Evolutionary conservation across 2,329 filamentous ascomycete species (phyloP).

Genomic region (Curvularia spicifera): DNA sequence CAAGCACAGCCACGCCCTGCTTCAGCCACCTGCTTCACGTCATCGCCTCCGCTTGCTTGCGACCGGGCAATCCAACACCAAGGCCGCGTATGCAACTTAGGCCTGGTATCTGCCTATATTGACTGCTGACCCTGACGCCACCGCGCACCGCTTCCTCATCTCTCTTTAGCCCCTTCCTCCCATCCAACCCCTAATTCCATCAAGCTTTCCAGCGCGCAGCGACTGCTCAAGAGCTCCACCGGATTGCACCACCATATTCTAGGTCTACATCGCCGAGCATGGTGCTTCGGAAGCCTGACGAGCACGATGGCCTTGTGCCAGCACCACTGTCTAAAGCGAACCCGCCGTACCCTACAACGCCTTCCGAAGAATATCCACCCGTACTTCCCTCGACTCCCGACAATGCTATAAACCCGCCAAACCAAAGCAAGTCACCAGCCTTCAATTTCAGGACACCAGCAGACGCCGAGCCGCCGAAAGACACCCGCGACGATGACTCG

Average conservation of each 20-base stretch:
- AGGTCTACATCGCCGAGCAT: constrained; percentile 38
- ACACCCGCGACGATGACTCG: constrained; percentile 32
- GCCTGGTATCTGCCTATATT: constrained; percentile 2
- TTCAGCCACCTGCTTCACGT: constrained; percentile 18
- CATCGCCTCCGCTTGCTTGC: constrained; percentile 21
- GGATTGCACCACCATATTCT: not conserved
- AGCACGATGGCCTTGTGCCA: constrained; percentile 48
- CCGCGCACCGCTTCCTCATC: not conserved
- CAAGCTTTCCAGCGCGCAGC: constrained; percentile 5
- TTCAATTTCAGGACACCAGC: constrained; percentile 48
- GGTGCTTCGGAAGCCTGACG: constrained; percentile 55
- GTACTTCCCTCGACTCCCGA: constrained; percentile 29
- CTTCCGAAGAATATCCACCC: constrained; percentile 43
- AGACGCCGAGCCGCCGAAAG: constrained; percentile 33
- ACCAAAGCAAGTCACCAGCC: constrained; percentile 47
- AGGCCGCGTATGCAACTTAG: constrained; percentile 17
- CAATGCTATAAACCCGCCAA: constrained; percentile 40
- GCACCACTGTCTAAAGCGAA: constrained; percentile 50
- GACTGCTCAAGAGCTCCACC: not conserved
- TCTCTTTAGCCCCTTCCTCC: not conserved
- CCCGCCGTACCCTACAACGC: constrained; percentile 55
- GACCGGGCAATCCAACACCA: constrained; percentile 3
- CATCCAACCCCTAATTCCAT: not conserved
- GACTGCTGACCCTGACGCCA: not conserved
- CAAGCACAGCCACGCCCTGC: constrained; percentile 1